Evolutionary conservation across 768 basidiomycete genomes (phyloP).

Genomic region (Tricholoma saponaceum): DNA sequence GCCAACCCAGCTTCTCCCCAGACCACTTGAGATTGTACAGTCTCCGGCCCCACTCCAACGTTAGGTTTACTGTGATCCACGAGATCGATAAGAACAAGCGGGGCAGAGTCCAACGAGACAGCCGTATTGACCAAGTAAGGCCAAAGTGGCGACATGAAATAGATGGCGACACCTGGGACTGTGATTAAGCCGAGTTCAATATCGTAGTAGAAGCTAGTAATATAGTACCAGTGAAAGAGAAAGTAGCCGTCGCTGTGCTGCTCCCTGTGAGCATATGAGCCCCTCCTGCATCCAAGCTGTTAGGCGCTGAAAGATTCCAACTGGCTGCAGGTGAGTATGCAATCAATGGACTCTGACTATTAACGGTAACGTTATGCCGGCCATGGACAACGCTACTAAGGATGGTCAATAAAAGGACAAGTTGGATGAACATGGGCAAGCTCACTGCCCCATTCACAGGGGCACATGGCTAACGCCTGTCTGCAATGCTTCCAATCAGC

Average conservation of each 20-base stretch:
- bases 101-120: conserved; percentile 34
- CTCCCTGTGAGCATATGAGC: conserved; percentile 23
- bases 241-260: conserved; percentile 30
- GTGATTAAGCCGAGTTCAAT: background rate
- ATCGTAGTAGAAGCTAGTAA: background rate
- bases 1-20: conserved; percentile 31
- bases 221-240: conserved; percentile 36
- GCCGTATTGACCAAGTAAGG: conserved; percentile 40
- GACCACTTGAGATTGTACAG: conserved; percentile 31
- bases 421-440: conserved; percentile 13
- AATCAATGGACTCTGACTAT: conserved; percentile 28
- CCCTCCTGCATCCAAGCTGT: conserved; percentile 28
- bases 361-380: conserved; percentile 28
- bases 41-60: conserved; percentile 30
- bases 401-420: conserved; percentile 11
- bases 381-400: conserved; percentile 11
- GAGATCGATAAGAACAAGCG: conserved; percentile 30
- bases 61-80: conserved; percentile 31
- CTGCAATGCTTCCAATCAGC: background rate
- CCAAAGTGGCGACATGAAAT: conserved; percentile 41
- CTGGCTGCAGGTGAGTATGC: conserved; percentile 25
- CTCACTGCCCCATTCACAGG: background rate
- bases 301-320: conserved; percentile 27
- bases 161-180: conserved; percentile 36
- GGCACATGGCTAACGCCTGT: conserved; percentile 1